Percentiles rank a stretch among this genome's conserved stretches.
phyloP scores from a whole-genome alignment of 331 rosid species.

The Spiraea crenata region DNA sequence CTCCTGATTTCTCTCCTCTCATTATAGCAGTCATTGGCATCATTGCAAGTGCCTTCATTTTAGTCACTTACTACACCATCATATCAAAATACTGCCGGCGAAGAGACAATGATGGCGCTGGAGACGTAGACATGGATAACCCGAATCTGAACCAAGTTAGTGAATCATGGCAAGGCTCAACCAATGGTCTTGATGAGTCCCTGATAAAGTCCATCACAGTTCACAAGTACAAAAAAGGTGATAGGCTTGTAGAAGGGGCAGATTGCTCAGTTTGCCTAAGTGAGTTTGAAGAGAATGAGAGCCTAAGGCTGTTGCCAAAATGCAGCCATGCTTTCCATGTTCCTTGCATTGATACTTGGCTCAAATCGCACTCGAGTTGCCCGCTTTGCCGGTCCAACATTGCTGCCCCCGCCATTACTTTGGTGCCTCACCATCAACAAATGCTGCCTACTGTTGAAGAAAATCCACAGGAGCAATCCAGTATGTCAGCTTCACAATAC shows the following conservation, averaged over 20 bases:
- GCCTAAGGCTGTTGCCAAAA: conserved; percentile 58
- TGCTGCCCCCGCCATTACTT: conserved; percentile 9
- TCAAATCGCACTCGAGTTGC: conserved; percentile 63
- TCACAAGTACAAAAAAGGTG: conserved; percentile 45
- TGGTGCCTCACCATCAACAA: conserved; percentile 9
- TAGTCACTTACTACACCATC: conserved; percentile 59
- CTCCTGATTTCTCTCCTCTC: conserved; percentile 66
- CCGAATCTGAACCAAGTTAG: conserved; percentile 3
- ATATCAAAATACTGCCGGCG: conserved; percentile 55
- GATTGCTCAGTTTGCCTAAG: conserved; percentile 78
- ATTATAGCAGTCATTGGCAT: conserved; percentile 70
- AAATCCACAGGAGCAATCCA: conserved; percentile 9
- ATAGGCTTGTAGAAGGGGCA: conserved; percentile 49
- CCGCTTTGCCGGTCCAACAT: conserved; percentile 72
- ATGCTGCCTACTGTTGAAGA: conserved; percentile 22
- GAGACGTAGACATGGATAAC: conserved; percentile 11
- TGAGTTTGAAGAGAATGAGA: conserved; percentile 70
- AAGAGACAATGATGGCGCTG: conserved; percentile 5
- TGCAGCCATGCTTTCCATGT: conserved; percentile 84
- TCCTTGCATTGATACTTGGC: conserved; percentile 79
- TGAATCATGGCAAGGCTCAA: conserved; percentile 21
- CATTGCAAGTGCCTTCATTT: conserved; percentile 57
- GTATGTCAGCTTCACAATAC: conserved; percentile 34
- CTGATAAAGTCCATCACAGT: conserved; percentile 59
- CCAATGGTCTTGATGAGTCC: conserved; percentile 55